These are phyloP conservation scores for Heimioporus sp. DNA, from an alignment of 768 basidiomycete species.

Conservation along the genomic window DNA sequence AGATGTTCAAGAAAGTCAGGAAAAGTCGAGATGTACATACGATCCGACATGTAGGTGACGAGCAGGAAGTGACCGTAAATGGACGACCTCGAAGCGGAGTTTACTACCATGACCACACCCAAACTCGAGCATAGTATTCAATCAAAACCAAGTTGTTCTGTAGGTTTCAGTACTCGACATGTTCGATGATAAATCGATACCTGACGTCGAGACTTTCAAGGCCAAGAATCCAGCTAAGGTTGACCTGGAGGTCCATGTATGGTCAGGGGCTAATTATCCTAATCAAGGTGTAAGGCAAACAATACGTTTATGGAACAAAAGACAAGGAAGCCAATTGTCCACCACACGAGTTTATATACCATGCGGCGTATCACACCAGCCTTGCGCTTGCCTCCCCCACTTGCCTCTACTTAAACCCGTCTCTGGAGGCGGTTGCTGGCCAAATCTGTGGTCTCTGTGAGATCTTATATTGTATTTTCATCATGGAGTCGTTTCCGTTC, in stretches of 20 bases:
- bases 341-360: constrained; percentile 2
- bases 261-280: too few relatives aligned
- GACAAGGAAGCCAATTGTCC: constrained; percentile 16
- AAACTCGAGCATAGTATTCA: too few relatives aligned
- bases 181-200: too few relatives aligned
- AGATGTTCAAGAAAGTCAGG: not conserved
- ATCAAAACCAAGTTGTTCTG: too few relatives aligned
- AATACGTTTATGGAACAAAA: constrained; percentile 17
- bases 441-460: constrained; percentile 19
- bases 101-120: too few relatives aligned
- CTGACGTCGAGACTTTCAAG: too few relatives aligned
- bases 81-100: too few relatives aligned
- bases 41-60: not conserved
- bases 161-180: too few relatives aligned
- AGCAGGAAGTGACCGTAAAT: too few relatives aligned
- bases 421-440: constrained; percentile 22
- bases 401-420: constrained; percentile 4
- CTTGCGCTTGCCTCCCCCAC: not conserved
- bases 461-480: constrained; percentile 5
- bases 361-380: not conserved
- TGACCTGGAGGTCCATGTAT: too few relatives aligned
- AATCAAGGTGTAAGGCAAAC: not conserved
- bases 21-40: not conserved
- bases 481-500: constrained; percentile 30
- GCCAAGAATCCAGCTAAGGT: too few relatives aligned